phyloP scores from a whole-genome alignment of 352 stramenopile species.

The Blastocystis sp. region DNA sequence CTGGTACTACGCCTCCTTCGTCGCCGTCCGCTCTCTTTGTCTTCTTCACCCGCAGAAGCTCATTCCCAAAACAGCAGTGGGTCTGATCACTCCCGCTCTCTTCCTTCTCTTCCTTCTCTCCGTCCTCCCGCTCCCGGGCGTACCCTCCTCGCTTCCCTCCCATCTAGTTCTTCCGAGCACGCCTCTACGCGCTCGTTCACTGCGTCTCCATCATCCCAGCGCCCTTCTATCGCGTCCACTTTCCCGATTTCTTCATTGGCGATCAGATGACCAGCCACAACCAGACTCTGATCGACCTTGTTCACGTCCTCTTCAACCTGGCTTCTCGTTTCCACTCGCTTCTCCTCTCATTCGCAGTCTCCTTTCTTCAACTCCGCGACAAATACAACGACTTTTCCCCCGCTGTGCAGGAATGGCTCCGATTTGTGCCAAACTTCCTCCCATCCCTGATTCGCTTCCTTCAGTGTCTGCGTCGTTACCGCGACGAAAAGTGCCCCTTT shows the following conservation, averaged over 20 bases:
- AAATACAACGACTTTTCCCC: slow-evolving; percentile 2
- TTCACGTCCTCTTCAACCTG: slow-evolving; percentile 35
- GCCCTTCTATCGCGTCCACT: slow-evolving; percentile 59
- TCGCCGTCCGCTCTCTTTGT: not conserved
- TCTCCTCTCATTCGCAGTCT: slow-evolving; percentile 4
- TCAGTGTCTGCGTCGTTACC: slow-evolving; percentile 48
- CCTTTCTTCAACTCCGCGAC: slow-evolving; percentile 24
- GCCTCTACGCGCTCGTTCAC: slow-evolving; percentile 25
- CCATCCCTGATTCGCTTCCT: slow-evolving; percentile 53
- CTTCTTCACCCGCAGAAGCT: not conserved
- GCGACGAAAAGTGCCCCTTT: slow-evolving; percentile 7
- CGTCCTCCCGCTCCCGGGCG: slow-evolving; percentile 23
- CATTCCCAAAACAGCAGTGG: not conserved
- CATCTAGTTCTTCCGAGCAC: slow-evolving; percentile 15
- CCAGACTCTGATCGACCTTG: slow-evolving; percentile 55
- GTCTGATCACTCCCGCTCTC: slow-evolving; percentile 27
- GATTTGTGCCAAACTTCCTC: slow-evolving; percentile 23
- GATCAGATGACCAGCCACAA: slow-evolving; percentile 67
- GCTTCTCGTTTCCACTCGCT: slow-evolving; percentile 11
- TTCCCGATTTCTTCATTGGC: slow-evolving; percentile 64
- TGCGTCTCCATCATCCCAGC: slow-evolving; percentile 20
- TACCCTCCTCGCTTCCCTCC: not conserved
- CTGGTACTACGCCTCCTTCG: slow-evolving; percentile 40
- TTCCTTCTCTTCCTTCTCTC: slow-evolving; percentile 27
- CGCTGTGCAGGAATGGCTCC: not conserved